Conservation (phyloP, 2,329 filamentous ascomycete species). For the Arthrobotrys sinensis region DNA sequence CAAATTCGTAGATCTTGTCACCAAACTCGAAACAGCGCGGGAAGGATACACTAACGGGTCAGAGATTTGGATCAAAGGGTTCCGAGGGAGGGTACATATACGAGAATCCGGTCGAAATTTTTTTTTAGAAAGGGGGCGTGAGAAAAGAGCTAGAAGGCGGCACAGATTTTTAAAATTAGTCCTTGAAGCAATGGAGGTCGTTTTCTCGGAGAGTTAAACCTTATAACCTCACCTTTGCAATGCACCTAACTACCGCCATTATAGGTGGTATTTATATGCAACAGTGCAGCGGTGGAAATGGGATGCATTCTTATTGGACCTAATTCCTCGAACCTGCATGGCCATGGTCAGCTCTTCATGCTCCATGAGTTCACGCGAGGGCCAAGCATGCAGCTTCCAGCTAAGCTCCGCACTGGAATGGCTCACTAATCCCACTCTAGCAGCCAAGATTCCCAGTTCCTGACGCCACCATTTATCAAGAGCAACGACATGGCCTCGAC, state of each 20-base stretch:
- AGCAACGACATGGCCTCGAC: background rate
- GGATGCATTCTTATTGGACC: constrained; percentile 7
- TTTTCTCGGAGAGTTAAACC: background rate
- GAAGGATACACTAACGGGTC: constrained; percentile 2
- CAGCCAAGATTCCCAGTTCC: constrained; percentile 5
- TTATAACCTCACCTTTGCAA: background rate
- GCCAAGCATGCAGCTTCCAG: constrained; percentile 22
- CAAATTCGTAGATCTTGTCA: constrained; percentile 15
- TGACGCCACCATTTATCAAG: background rate
- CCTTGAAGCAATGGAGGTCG: background rate
- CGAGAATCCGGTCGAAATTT: background rate
- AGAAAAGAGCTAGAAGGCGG: background rate
- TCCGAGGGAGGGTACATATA: background rate
- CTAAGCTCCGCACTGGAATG: constrained; percentile 11
- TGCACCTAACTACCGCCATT: background rate
- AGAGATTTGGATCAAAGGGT: background rate
- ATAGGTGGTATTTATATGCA: background rate
- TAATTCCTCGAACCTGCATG: constrained; percentile 22
- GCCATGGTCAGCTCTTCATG: background rate
- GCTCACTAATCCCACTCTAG: background rate
- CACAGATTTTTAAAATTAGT: constrained; percentile 20
- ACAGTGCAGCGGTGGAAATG: background rate
- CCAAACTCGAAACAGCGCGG: background rate
- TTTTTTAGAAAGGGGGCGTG: background rate
- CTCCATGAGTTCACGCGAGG: constrained; percentile 19